Evolutionary conservation across 805 yeast species (phyloP), one percentile per base, ranked within the genome.

Genomic region (Suhomyces prunicola): DNA sequence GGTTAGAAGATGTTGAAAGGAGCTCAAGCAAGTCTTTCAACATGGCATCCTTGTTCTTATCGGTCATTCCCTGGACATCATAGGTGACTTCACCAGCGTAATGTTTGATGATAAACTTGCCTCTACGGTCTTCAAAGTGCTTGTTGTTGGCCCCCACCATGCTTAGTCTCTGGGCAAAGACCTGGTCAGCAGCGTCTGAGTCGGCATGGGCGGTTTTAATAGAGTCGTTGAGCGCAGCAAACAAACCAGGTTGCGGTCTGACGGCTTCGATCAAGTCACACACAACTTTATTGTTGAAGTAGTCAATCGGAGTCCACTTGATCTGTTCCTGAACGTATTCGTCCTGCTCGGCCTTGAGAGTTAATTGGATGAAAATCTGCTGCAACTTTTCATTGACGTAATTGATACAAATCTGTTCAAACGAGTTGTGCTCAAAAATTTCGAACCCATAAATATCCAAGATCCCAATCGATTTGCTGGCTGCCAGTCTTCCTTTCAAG

Each of bases 121-220:
- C 82, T 57, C 88, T 85, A 65, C 99, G 85, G 62, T 88, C 81
- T 63, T 92, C 97, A 66, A 94, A 91, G 69, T 94, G 96, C 23
- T 89, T 87, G 69, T 91, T 92, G 22, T 81, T 71, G 6, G 91
- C 77, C 7, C 78, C 79, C 54, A 94, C 88, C 84, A 89, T 79
- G 60, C 90, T 88, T 63, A 94, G 78, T 71, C 97, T 82, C 76
- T 90, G 97, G 15, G 94, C 88, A 71, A 94, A 94, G 0, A 96
- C 89, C 72, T 91, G 97, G 70, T 94, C 99, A 2, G 98, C 98
- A 17, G 98, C 99, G 50, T 76, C 80, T 0, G 97, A 87, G 66
- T 94, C 98, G 3, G 99, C 99, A 68, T 94, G 99, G 0, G 99
- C 99, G 26, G 98, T 94, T 36, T 97, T 97, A 64, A 91, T 87